Base-by-base conservation (phyloP, 345 rosid genomes). In the Brassica carinata region DNA sequence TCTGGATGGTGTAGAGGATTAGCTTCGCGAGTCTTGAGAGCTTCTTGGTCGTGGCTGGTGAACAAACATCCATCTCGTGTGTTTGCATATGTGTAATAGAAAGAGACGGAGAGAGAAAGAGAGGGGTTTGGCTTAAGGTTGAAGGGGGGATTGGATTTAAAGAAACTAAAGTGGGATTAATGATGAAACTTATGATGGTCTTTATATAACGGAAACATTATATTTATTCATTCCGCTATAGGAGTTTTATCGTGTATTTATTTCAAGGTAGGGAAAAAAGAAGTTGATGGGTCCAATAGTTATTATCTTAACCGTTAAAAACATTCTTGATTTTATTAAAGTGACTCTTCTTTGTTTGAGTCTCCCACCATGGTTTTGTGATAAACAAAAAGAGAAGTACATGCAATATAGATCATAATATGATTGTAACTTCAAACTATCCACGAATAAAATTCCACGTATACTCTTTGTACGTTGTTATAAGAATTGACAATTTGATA, bases 41-140 rank as follows among this genome's bases (percentile, higher is more conserved):
- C 55, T 78, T 83, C 79, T 78, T 83, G 5, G 84, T 77, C 5
- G 84, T 77, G 75, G 73, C 79, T 68, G 82, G 68, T 68, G 84
- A 73, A 64, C 84, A 77, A 18, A 73, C 33, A 26, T 82, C 82
- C 82, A 82, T 82, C n/a, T 36, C 70, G 76, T 64, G 67, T 55
- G 67, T 66, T 23, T 71, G 72, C 80, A 71, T 65, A 15, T 71
- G 64, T 34, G 58, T 4, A 18, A 29, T 45, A 33, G 14, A 30
- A 17, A 57, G 23, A 9, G 33, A 26, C 57, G 14, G 14, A 36
- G 57, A 51, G 57, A 14, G 14, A 64, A n/a, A 65, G 69, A 76
- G 66, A 72, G 45, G 33, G 9, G 34, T 2, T 82, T 55, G 73
- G 75, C 11, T 26, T 76, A 15, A 53, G 43, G 55, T 57, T 71